phyloP scores from a whole-genome alignment of 2,329 filamentous ascomycete species.

The Aspergillus calidoustus region DNA sequence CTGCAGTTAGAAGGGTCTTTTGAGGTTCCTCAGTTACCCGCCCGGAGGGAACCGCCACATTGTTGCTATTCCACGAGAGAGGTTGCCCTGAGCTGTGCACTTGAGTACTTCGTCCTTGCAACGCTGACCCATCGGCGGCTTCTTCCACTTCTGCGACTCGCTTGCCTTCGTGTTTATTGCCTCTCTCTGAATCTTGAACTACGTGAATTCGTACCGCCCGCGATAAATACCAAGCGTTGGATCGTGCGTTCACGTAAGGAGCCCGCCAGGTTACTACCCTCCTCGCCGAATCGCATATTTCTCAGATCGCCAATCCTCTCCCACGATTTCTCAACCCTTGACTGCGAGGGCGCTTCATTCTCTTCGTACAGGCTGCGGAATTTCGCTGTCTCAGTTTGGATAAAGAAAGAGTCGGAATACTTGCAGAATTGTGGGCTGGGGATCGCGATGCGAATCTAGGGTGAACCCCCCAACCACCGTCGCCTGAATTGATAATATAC shows the following conservation, averaged over 20 bases:
- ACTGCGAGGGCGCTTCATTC: constrained; percentile 11
- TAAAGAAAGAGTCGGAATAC: background rate
- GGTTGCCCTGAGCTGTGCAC: constrained; percentile 13
- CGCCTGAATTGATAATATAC: constrained; percentile 27
- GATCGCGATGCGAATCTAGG: constrained; percentile 44
- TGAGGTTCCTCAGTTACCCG: constrained; percentile 18
- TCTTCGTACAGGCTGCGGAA: constrained; percentile 9
- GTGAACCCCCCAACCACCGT: constrained; percentile 24
- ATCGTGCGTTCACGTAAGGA: constrained; percentile 30
- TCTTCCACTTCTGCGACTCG: constrained; percentile 15
- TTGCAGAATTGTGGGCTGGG: constrained; percentile 27
- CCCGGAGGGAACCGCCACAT: constrained; percentile 18
- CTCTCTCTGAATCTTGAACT: constrained; percentile 7
- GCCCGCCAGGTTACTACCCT: constrained; percentile 22
- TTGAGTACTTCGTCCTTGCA: constrained; percentile 12
- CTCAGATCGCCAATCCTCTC: background rate
- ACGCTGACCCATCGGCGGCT: constrained; percentile 9
- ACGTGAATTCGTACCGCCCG: constrained; percentile 11
- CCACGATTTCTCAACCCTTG: constrained; percentile 15
- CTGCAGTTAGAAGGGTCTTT: constrained; percentile 12
- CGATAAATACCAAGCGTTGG: constrained; percentile 12
- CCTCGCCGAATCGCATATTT: constrained; percentile 23
- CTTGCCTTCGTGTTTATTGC: constrained; percentile 12
- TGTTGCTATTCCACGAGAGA: constrained; percentile 13
- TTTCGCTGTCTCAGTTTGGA: constrained; percentile 3